Conservation (phyloP, 1,284 basidiomycete species). For the Macrocystidia cucumis region DNA sequence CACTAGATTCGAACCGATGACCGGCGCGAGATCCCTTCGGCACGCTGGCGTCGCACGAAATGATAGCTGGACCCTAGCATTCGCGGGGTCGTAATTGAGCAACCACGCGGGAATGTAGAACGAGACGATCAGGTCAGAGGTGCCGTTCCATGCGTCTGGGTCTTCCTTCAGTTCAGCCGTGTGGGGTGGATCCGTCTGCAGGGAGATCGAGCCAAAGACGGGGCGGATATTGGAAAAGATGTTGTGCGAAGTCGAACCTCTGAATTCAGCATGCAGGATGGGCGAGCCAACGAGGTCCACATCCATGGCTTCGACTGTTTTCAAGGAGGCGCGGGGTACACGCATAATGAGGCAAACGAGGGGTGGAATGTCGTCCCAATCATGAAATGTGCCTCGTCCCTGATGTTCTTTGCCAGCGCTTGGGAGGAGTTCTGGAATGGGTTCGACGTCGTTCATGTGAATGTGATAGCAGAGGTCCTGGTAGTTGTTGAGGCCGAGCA, state of each 20-base stretch:
- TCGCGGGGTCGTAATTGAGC: slow-evolving; percentile 16
- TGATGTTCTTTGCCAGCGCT: slow-evolving; percentile 2
- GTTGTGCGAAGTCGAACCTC: slow-evolving; percentile 17
- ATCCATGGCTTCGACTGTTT: slow-evolving; percentile 17
- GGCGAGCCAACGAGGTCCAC: slow-evolving; percentile 22
- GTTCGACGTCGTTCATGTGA: slow-evolving; percentile 20
- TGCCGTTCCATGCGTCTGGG: slow-evolving; percentile 18
- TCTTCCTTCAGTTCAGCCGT: slow-evolving; percentile 25
- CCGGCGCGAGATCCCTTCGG: slow-evolving; percentile 6
- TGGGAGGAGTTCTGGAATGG: slow-evolving; percentile 10
- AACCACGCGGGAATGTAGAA: slow-evolving; percentile 27
- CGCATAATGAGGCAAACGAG: slow-evolving; percentile 25
- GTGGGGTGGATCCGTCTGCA: slow-evolving; percentile 12
- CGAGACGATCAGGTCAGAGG: slow-evolving; percentile 28
- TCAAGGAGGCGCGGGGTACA: slow-evolving; percentile 22
- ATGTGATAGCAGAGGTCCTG: slow-evolving; percentile 36
- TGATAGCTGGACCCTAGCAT: slow-evolving; percentile 18
- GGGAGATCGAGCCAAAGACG: slow-evolving; percentile 24
- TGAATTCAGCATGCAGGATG: slow-evolving; percentile 26
- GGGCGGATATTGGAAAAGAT: slow-evolving; percentile 26
- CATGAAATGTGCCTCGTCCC: slow-evolving; percentile 13
- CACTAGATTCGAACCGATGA: slow-evolving; percentile 17
- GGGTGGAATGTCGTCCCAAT: slow-evolving; percentile 24
- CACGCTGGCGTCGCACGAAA: slow-evolving; percentile 18
- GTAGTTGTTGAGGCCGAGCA: slow-evolving; percentile 25